Conservation (phyloP, 1,284 basidiomycete genomes). For the Apiotrichum porosum region DNA sequence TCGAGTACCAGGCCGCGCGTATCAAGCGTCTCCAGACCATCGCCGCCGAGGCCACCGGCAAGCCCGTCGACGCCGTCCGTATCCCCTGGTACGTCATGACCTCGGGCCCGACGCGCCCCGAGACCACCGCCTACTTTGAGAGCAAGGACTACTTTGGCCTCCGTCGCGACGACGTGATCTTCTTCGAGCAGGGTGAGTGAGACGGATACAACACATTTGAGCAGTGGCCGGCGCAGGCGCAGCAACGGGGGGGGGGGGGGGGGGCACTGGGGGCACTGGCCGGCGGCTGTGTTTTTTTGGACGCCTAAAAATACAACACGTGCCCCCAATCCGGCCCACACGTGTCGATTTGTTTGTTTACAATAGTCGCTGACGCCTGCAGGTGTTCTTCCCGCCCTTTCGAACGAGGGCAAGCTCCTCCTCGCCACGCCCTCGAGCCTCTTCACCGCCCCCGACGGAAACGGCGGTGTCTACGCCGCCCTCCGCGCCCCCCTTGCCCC, state of each 20-base stretch:
- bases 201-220: neutral
- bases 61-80: slow-evolving; percentile 56
- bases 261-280: too few relatives aligned
- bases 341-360: too few relatives aligned
- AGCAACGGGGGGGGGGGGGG: too few relatives aligned
- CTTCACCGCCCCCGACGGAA: slow-evolving; percentile 94
- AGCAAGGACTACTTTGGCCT: slow-evolving; percentile 81
- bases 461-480: slow-evolving; percentile 94
- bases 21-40: slow-evolving; percentile 76
- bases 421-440: slow-evolving; percentile 72
- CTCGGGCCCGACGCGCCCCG: slow-evolving; percentile 83
- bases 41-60: slow-evolving; percentile 57
- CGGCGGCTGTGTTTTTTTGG: too few relatives aligned
- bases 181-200: slow-evolving; percentile 93
- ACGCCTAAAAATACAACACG: too few relatives aligned
- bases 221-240: slow-evolving; percentile 1
- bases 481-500: slow-evolving; percentile 70
- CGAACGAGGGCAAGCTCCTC: slow-evolving; percentile 88
- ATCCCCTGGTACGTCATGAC: slow-evolving; percentile 99
- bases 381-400: slow-evolving; percentile 94
- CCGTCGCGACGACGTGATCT: slow-evolving; percentile 69
- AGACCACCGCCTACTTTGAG: slow-evolving; percentile 82
- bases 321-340: too few relatives aligned
- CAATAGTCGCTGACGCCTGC: slow-evolving; percentile 20
- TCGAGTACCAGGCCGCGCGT: slow-evolving; percentile 94